Conservation (phyloP, 371 early-diverging fungal genomes). For the Circinella umbellata region DNA sequence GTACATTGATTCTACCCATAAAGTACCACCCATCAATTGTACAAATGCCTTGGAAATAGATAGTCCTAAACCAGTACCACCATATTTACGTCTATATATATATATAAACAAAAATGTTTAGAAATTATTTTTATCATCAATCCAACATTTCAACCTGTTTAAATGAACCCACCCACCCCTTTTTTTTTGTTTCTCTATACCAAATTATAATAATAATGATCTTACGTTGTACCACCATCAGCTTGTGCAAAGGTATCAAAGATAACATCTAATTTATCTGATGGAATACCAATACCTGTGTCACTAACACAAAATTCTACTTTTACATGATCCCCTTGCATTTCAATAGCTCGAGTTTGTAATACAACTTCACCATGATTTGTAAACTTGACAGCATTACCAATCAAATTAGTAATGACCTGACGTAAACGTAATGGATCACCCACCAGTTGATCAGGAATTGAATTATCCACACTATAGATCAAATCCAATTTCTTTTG, state of each 20-base stretch:
- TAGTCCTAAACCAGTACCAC: constrained; percentile 58
- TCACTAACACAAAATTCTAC: constrained; percentile 74
- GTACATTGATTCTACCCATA: constrained; percentile 72
- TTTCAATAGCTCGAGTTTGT: constrained; percentile 40
- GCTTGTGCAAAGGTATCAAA: constrained; percentile 84
- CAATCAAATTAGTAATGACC: constrained; percentile 76
- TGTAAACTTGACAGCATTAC: constrained; percentile 84
- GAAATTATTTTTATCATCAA: too few relatives aligned
- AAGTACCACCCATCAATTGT: constrained; percentile 64
- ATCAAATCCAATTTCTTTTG: constrained; percentile 65
- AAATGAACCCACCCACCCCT: too few relatives aligned
- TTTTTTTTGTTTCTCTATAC: too few relatives aligned
- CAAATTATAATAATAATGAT: background rate
- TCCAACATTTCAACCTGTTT: too few relatives aligned
- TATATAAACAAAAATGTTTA: background rate
- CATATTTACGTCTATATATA: constrained; percentile 22
- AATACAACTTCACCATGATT: constrained; percentile 67
- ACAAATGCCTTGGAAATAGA: constrained; percentile 61
- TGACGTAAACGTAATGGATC: constrained; percentile 76
- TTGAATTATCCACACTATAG: constrained; percentile 59
- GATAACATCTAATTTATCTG: constrained; percentile 66
- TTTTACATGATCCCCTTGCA: constrained; percentile 47
- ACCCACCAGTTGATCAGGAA: constrained; percentile 66
- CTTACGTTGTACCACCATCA: constrained; percentile 70
- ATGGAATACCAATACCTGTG: constrained; percentile 81